Conservation (phyloP, 345 rosid species). For the Arabis alpina region DNA sequence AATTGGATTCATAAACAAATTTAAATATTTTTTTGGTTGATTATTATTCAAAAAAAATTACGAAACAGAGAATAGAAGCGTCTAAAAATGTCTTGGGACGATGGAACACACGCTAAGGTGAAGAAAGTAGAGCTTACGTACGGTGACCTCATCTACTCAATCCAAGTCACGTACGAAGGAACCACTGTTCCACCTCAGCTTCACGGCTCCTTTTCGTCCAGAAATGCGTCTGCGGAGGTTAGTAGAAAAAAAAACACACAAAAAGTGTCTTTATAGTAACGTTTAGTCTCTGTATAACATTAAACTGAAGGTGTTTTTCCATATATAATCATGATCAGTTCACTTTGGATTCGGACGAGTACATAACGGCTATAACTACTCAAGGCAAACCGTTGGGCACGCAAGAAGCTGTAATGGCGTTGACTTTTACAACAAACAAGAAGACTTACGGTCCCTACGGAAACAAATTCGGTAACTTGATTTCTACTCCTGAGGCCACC, state of each 20-base stretch:
- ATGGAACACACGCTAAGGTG: conserved; percentile 41
- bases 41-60: no score
- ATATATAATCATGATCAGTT: conserved; percentile 20
- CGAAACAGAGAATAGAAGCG: conserved; percentile 1
- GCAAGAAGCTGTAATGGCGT: conserved; percentile 30
- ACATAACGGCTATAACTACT: conserved; percentile 34
- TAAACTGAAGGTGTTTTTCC: not conserved
- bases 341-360: conserved; percentile 41
- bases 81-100: conserved; percentile 41
- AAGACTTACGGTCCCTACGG: conserved; percentile 39
- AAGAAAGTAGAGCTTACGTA: conserved; percentile 41
- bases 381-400: conserved; percentile 19
- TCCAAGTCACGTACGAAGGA: conserved; percentile 42
- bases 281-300: not conserved
- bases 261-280: no score
- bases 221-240: conserved; percentile 26
- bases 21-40: not conserved
- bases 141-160: conserved; percentile 39
- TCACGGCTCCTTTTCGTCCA: conserved; percentile 34
- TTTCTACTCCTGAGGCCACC: conserved; percentile 27
- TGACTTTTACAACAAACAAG: conserved; percentile 40
- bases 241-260: not conserved
- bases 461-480: conserved; percentile 28
- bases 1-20: no score
- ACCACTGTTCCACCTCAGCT: conserved; percentile 30